Conservation (phyloP, 1,284 basidiomycete species). For the Papiliotrema terrestris region DNA sequence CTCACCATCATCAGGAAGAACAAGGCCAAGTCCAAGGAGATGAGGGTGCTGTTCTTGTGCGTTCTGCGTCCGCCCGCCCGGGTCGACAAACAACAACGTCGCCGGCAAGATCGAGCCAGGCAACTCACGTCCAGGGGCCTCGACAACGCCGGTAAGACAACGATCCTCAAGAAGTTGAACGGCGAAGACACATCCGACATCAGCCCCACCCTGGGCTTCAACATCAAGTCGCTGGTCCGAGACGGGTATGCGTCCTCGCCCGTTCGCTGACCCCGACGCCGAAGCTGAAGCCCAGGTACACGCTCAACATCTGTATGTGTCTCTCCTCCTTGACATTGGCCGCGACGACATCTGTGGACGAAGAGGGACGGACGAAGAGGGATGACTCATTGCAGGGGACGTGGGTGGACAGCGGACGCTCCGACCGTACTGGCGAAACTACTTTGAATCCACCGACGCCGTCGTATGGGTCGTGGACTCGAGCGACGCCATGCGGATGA, state of each 20-base stretch:
- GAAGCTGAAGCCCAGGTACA: conserved; percentile 59
- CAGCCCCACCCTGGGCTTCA: conserved; percentile 95
- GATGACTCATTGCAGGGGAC: conserved; percentile 66
- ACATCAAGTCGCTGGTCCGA: conserved; percentile 93
- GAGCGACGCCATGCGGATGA: conserved; percentile 80
- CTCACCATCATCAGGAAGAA: conserved; percentile 97
- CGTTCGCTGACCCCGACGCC: conserved; percentile 2
- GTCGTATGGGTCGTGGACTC: conserved; percentile 99
- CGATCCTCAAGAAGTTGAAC: conserved; percentile 90
- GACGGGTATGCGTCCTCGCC: conserved; percentile 62
- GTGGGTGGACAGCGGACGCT: conserved; percentile 95
- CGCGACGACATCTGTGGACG: not conserved
- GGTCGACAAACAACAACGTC: not conserved
- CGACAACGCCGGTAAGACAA: conserved; percentile 98
- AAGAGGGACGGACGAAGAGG: not conserved
- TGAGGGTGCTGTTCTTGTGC: conserved; percentile 92
- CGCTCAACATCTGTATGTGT: conserved; percentile 82
- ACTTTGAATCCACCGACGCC: conserved; percentile 98
- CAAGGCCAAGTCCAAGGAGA: conserved; percentile 88
- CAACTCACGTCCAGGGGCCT: conserved; percentile 64
- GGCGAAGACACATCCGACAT: conserved; percentile 82
- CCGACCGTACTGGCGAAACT: conserved; percentile 97
- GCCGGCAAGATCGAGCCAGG: not conserved
- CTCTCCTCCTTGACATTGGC: too few relatives aligned
- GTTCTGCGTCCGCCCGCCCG: conserved; percentile 28